Percentiles rank a stretch among this genome's conserved stretches.
Conservation (phyloP, 495 filamentous ascomycete species). For the Penicillium maclennaniae region DNA sequence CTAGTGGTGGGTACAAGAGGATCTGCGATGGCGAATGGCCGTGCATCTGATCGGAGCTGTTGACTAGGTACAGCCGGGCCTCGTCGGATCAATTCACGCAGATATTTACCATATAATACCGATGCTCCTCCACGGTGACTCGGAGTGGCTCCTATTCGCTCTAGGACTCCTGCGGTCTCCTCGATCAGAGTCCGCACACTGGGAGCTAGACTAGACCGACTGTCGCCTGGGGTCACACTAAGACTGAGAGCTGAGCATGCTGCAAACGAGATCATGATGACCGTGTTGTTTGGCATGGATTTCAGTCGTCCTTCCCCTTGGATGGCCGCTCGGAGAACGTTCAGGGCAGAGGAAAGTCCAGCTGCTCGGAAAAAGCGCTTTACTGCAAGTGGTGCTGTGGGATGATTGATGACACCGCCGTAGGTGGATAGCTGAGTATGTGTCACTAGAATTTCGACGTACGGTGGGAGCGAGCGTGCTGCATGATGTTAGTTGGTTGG, state of each 20-base stretch:
- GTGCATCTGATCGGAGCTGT: background rate
- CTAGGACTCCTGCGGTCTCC: slow-evolving; percentile 64
- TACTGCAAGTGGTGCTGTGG: slow-evolving; percentile 64
- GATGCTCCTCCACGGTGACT: slow-evolving; percentile 61
- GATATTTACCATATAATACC: slow-evolving; percentile 57
- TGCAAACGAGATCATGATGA: slow-evolving; percentile 74
- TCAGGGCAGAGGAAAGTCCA: slow-evolving; percentile 63
- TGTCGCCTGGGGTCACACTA: slow-evolving; percentile 52
- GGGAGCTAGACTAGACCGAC: slow-evolving; percentile 56
- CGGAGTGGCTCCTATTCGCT: slow-evolving; percentile 61
- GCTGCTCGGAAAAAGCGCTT: slow-evolving; percentile 68
- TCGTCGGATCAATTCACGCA: slow-evolving; percentile 55
- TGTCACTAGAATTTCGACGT: slow-evolving; percentile 70
- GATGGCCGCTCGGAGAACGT: slow-evolving; percentile 69
- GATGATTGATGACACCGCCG: slow-evolving; percentile 69
- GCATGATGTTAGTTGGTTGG: slow-evolving; percentile 1
- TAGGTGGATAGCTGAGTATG: slow-evolving; percentile 71
- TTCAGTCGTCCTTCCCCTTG: slow-evolving; percentile 65
- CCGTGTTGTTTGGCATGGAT: slow-evolving; percentile 74
- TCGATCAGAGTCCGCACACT: slow-evolving; percentile 65
- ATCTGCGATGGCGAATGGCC: slow-evolving; percentile 8
- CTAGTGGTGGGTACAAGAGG: slow-evolving; percentile 13
- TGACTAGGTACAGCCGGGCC: slow-evolving; percentile 13
- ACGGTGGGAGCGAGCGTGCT: slow-evolving; percentile 63
- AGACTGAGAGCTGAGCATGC: slow-evolving; percentile 67